Conservation (phyloP, 164 flowering plant genomes). For the Umbellularia californica region DNA sequence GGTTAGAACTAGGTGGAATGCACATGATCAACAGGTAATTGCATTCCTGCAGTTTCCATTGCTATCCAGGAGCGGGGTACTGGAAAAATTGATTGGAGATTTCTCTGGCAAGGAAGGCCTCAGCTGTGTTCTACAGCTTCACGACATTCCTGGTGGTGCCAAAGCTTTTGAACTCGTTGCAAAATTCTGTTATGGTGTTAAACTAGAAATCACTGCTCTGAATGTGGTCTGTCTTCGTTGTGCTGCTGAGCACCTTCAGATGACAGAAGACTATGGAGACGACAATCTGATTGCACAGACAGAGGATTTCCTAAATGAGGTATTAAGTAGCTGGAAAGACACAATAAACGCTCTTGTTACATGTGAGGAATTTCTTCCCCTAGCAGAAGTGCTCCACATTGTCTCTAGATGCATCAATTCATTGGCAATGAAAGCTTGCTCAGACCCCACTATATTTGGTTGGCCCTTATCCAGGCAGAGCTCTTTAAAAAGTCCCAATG, state of each 20-base stretch:
- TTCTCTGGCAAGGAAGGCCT: conserved; percentile 27
- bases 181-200: conserved; percentile 73
- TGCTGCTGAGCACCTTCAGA: conserved; percentile 67
- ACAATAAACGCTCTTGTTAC: conserved; percentile 56
- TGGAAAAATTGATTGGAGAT: conserved; percentile 47
- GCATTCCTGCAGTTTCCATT: conserved; percentile 54
- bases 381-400: conserved; percentile 67
- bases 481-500: conserved; percentile 23
- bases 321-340: conserved; percentile 58
- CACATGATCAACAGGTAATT: not conserved
- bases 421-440: conserved; percentile 64
- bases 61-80: conserved; percentile 57
- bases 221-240: conserved; percentile 64
- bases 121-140: conserved; percentile 39
- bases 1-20: not conserved
- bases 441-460: conserved; percentile 48
- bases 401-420: conserved; percentile 71
- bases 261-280: conserved; percentile 67
- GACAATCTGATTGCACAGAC: conserved; percentile 56
- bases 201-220: conserved; percentile 51
- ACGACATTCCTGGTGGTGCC: conserved; percentile 77
- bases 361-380: conserved; percentile 59
- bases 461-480: conserved; percentile 39
- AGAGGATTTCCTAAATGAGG: conserved; percentile 50
- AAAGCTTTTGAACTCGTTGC: conserved; percentile 56